Evolutionary conservation across 1,139 yeast genomes (phyloP).

Genomic region (Debaryomyces nepalensis): DNA sequence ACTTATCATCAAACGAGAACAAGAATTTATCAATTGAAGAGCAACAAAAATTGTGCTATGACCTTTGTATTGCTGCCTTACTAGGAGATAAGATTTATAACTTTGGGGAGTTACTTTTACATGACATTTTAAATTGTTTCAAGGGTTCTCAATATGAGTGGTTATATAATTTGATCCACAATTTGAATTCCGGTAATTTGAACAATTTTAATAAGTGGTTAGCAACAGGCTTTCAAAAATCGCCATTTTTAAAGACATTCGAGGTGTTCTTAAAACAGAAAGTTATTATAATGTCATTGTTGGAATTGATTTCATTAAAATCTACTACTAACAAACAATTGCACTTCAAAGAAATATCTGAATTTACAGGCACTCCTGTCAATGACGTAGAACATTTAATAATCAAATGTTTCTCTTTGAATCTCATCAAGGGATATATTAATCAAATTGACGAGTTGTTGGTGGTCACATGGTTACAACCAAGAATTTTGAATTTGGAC

Average conservation of each 20-base stretch:
- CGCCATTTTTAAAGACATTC: constrained; percentile 63
- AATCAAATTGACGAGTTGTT: constrained; percentile 84
- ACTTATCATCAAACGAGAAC: constrained; percentile 56
- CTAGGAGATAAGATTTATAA: constrained; percentile 92
- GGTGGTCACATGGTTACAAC: constrained; percentile 92
- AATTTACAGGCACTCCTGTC: constrained; percentile 65
- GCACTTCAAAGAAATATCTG: constrained; percentile 72
- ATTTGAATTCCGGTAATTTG: constrained; percentile 81
- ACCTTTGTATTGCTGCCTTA: constrained; percentile 83
- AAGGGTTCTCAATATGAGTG: constrained; percentile 61
- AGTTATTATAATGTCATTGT: constrained; percentile 87
- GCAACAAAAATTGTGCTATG: constrained; percentile 64
- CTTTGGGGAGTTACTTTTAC: constrained; percentile 92
- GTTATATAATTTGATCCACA: constrained; percentile 71
- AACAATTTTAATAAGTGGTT: constrained; percentile 58
- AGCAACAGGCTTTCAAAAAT: constrained; percentile 40
- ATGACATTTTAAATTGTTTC: constrained; percentile 73
- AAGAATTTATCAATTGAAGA: constrained; percentile 34
- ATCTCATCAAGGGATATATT: constrained; percentile 81
- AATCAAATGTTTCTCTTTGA: constrained; percentile 87
- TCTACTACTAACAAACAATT: constrained; percentile 76
- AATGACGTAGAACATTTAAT: constrained; percentile 88
- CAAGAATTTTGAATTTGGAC: constrained; percentile 80
- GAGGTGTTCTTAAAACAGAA: constrained; percentile 82
- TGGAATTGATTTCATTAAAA: constrained; percentile 83